Base-by-base conservation (phyloP, 352 stramenopile genomes). In the Globisporangium takayamanum region DNA sequence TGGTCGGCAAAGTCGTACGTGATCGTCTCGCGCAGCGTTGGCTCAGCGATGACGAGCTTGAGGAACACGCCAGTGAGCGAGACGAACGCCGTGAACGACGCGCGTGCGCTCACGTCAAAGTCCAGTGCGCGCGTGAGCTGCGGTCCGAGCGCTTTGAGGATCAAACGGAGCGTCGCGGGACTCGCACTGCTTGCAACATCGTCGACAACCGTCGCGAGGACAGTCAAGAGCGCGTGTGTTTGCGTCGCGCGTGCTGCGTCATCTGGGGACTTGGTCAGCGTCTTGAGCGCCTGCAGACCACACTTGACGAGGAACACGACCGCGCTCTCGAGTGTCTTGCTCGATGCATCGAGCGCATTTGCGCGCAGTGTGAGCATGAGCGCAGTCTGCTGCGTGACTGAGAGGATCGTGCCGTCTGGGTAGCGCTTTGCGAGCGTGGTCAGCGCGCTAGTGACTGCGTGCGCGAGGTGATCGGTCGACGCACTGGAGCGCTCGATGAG, bases 1-100 rank as follows among this genome's bases (percentile, higher is more conserved):
- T 83, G 73, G 5, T 61, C 60, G 22, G 8, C 53, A 62, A 80
- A 84, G 39, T 79, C 63, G 52, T 71, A 80, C n/a, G 15, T 37
- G 7, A 12, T 37, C 22, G 33, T 12, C 25, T 71, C 61, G 33
- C 60, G 33, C 5, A 44, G 41, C 15, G 33, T 56, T 3, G 37
- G 18, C 16, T 73, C 63, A 10, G 62, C 63, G n/a, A 50, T 57
- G 28, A 62, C 61, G 2, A 80, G 50, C 50, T 66, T 63, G 10
- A 87, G 50, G 10, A 84, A 60, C 16, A 67, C 60, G 14, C 60
- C 50, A 20, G 63, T 74, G 26, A 84, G 56, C 33, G 45, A 58
- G n/a, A 74, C 60, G 56, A 84, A 81, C 7, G 57, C 51, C 18
- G 66, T 39, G 42, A 73, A 82, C 42, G 53, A 59, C 44, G 51